Base-by-base conservation (phyloP, 2,329 filamentous ascomycete species). In the Nemania serpens region DNA sequence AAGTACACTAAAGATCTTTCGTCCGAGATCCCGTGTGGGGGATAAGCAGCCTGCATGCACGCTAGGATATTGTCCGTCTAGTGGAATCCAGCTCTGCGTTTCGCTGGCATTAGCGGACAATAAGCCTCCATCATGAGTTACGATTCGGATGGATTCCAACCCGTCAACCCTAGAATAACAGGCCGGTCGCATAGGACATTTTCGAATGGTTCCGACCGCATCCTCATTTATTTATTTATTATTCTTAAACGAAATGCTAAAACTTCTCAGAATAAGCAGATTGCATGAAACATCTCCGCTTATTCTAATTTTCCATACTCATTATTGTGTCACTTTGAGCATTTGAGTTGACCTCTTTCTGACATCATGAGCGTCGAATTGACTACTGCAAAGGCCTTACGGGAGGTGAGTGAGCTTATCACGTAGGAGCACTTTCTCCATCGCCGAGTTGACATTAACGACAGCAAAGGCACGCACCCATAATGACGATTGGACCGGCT, bases 401-500 rank as follows among this genome's bases (percentile, higher is more conserved):
- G 57, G 13, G 68, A 70, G 59, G 67, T 69, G 54, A 54, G 63
- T 49, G 13, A 7, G 2, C 34, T 39, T 49, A 18, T 45, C 34
- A 34, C 4, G 15, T 52, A n/a, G 1, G 37, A n/a, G 1, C 7
- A 29, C 37, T 41, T 15, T 10, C 6, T 36, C 43, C 13, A 15
- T 7, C 7, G 25, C 22, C 34, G 15, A 15, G 25, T 29, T 12
- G 22, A 41, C 13, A 46, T 4, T 59, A 13, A 59, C 17, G 1
- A 1, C 29, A 17, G 12, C 1, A 18, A 58, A 71, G 69, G 68
- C 67, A 20, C 65, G 65, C 7, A 55, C 53, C n/a, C 37, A 43
- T 39, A 66, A 74, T 18, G 75, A 77, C 58, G 71, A 76, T 62
- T 76, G 74, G 75, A 73, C 74, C 20, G 74, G 75, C 2, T 42